A percentile compares a stretch with the other conserved stretches of the same genome.
These are phyloP conservation scores for Incumbomyces lentus DNA, from an alignment of 2,329 filamentous ascomycete genomes.

Conservation along the genomic window DNA sequence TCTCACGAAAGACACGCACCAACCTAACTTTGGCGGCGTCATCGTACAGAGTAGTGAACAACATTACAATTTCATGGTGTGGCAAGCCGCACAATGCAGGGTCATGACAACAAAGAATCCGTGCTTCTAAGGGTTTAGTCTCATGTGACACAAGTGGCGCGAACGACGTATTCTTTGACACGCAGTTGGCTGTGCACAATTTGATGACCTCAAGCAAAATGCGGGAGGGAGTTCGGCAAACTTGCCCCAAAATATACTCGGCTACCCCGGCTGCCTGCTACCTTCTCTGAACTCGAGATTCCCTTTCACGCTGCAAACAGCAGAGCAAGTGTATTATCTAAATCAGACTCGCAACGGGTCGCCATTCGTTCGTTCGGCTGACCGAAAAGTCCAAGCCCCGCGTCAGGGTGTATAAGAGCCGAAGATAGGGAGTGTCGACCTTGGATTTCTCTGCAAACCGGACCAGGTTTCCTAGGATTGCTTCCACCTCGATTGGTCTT, in stretches of 20 bases:
- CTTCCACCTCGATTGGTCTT: conserved; percentile 57
- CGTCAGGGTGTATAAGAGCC: conserved; percentile 50
- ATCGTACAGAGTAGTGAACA: conserved; percentile 3
- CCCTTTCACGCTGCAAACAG: too few relatives aligned
- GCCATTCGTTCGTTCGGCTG: background rate
- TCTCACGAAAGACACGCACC: background rate
- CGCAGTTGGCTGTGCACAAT: too few relatives aligned
- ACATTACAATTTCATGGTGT: background rate
- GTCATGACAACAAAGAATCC: background rate
- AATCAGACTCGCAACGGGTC: background rate
- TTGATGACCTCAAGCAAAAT: background rate
- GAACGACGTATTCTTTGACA: background rate
- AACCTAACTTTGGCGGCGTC: conserved; percentile 2
- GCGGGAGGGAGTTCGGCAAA: background rate
- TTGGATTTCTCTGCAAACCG: conserved; percentile 52
- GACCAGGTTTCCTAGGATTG: conserved; percentile 60
- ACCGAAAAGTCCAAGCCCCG: conserved; percentile 6
- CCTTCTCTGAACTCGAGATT: too few relatives aligned
- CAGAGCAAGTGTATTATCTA: background rate
- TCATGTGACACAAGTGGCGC: background rate
- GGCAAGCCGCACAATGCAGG: background rate
- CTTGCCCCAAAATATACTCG: too few relatives aligned
- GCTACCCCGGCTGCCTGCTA: too few relatives aligned
- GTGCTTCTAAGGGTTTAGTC: background rate
- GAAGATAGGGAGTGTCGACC: conserved; percentile 53